These are phyloP conservation scores for Pichia heedii DNA, from an alignment of 805 yeast species.

Conservation along the genomic window DNA sequence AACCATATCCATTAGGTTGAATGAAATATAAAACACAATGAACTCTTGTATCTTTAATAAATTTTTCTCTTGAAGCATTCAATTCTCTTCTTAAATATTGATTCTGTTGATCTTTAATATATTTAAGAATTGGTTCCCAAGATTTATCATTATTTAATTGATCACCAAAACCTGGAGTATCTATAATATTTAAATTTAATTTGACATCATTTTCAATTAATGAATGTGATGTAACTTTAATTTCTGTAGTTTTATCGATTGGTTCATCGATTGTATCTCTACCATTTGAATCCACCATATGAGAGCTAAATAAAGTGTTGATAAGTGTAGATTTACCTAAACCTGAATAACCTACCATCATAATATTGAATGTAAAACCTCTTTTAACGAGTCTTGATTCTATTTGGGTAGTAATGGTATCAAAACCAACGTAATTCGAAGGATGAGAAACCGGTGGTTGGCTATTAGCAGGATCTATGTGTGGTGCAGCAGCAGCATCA, in stretches of 20 bases:
- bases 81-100: constrained; percentile 85
- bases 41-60: constrained; percentile 79
- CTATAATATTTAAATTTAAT: constrained; percentile 79
- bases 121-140: constrained; percentile 94
- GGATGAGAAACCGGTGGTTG: constrained; percentile 37
- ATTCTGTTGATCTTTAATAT: constrained; percentile 92
- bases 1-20: constrained; percentile 82
- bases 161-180: constrained; percentile 98
- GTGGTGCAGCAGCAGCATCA: neutral
- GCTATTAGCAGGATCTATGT: neutral
- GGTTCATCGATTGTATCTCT: constrained; percentile 62
- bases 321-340: constrained; percentile 89
- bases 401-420: constrained; percentile 91
- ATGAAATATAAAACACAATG: constrained; percentile 89
- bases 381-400: constrained; percentile 84
- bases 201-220: constrained; percentile 82
- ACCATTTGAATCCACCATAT: constrained; percentile 65
- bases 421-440: constrained; percentile 84
- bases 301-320: constrained; percentile 83
- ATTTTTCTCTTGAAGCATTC: constrained; percentile 84
- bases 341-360: constrained; percentile 92
- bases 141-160: constrained; percentile 90
- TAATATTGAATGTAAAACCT: constrained; percentile 89
- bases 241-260: constrained; percentile 78
- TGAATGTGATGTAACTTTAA: constrained; percentile 58